Evolutionary conservation across 352 stramenopile genomes (phyloP), one percentile per base, ranked within the genome.

Genomic region (Pythium oligandrum): DNA sequence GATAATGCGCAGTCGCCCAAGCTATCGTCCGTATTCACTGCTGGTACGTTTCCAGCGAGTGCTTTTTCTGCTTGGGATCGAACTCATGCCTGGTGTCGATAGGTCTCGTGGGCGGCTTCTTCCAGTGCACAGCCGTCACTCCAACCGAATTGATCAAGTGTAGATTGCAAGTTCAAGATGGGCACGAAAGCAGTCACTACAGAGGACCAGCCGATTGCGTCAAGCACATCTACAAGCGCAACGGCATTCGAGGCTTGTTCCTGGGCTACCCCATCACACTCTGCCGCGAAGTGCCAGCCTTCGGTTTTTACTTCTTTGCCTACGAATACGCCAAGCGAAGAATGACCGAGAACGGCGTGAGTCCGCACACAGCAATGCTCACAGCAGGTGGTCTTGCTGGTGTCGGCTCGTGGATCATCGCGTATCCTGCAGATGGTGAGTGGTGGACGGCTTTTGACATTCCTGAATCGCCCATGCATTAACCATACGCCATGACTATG

Each of bases 141-240:
- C 84, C 84, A 34, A 85, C 82, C 17, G 84, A 95, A 50, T 62
- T 93, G 43, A 85, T 95, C 64, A 95, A 95, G 59, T 92, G 80
- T 63, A 61, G 80, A 44, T 55, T 95, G 51, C 84, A 95, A 64
- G 83, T 90, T 10, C 79, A 90, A 48, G 72, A 92, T 48, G 77
- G 78, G 34, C 76, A 83, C 53, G 65, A 70, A 31, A 69, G 47
- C 45, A 86, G 63, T 45, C 68, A 83, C 17, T 91, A 89, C 51
- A 55, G 64, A 43, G 80, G 82, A 2, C 83, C 84, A 2, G 60
- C 82, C 45, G 84, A 95, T 59, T 95, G 80, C 52, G 70, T 86
- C 42, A 78, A 74, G 51, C 77, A 91, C 44, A 86, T 95, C 51
- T 80, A 80, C 61, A 72, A 75, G 44, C 65, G 59, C 39, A 67